A percentile compares a stretch with the other conserved stretches of the same genome.
phyloP scores from a whole-genome alignment of 2,329 filamentous ascomycete species.

The Arachnomyces sp. region DNA sequence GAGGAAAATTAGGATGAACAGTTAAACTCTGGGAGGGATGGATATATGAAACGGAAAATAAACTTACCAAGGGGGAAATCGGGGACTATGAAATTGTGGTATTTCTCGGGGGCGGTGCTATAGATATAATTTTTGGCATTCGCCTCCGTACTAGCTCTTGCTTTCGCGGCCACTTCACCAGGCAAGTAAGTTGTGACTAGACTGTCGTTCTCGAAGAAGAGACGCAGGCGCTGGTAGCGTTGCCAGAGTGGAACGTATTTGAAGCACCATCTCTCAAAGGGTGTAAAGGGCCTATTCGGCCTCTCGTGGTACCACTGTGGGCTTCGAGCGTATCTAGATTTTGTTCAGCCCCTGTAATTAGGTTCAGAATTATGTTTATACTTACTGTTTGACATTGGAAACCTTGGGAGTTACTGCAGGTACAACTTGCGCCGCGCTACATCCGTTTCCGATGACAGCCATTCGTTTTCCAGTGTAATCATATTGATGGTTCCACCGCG shows the following conservation, averaged over 20 bases:
- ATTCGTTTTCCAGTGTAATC: slow-evolving; percentile 20
- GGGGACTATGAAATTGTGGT: slow-evolving; percentile 14
- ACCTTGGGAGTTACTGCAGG: slow-evolving; percentile 12
- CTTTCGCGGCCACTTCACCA: slow-evolving; percentile 8
- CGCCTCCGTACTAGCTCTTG: slow-evolving; percentile 9
- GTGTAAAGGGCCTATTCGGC: slow-evolving; percentile 23
- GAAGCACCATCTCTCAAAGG: slow-evolving; percentile 23
- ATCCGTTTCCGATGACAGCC: slow-evolving; percentile 26
- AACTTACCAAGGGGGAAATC: slow-evolving; percentile 11
- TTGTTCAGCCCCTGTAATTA: neutral
- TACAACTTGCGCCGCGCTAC: slow-evolving; percentile 19
- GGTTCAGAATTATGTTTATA: neutral
- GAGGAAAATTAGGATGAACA: neutral
- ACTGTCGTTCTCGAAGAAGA: slow-evolving; percentile 16
- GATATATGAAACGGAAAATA: no score
- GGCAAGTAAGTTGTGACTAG: slow-evolving; percentile 15
- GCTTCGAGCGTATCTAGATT: slow-evolving; percentile 6
- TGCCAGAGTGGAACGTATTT: slow-evolving; percentile 18
- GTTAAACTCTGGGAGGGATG: neutral
- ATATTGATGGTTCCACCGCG: slow-evolving; percentile 20
- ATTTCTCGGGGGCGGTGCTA: slow-evolving; percentile 13
- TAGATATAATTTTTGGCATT: slow-evolving; percentile 15
- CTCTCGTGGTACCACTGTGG: slow-evolving; percentile 29
- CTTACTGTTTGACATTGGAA: slow-evolving; percentile 16
- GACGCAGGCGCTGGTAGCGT: slow-evolving; percentile 12